Evolutionary conservation across 306 rosid genomes (phyloP), one percentile per base, ranked within the genome.

Genomic region (Carpinus viminea): DNA sequence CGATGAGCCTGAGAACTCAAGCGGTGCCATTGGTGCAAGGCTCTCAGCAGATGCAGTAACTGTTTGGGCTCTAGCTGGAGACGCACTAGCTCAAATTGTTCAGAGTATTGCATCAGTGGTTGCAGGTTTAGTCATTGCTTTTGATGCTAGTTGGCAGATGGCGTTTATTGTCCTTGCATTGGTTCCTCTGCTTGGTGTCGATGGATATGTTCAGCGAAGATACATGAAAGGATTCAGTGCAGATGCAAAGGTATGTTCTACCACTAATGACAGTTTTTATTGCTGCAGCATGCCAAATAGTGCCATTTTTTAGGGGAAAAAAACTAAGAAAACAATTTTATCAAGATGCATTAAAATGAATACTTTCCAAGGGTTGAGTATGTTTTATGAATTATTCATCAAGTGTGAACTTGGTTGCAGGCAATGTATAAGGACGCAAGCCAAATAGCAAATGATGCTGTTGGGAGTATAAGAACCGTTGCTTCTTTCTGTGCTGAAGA

Each of bases 401-500:
- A 65, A 73, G 31, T 68, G 74, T 52, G 16, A 78, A 66, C 56
- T 79, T 82, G 62, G 68, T 2, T 83, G 86, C 83, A 93, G 98
- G 72, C 80, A 85, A 90, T 78, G 98, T 93, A 93, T n/a, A 97
- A 91, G 85, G 97, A 91, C 34, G 98, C 97, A 6, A 93, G 97
- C 74, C 98, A 91, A 81, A 93, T 93, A 51, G 98, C 97, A 12
- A 91, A 85, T 68, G 98, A 93, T 72, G 98, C 97, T 1, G 97
- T 93, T 61, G 97, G 98, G 54, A 89, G 98, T 73, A 91, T 93
- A 83, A 88, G 98, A 83, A 93, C 97, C 1, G 93, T 93, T 45
- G 90, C 97, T 76, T 93, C 98, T 46, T 93, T 91, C 75, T 89
- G 98, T 76, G 94, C 97, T 2, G 98, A 93, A 84, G 95, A 87